Evolutionary conservation across 75 land plant genomes (phyloP).

Genomic region (Sequoiadendron giganteum): DNA sequence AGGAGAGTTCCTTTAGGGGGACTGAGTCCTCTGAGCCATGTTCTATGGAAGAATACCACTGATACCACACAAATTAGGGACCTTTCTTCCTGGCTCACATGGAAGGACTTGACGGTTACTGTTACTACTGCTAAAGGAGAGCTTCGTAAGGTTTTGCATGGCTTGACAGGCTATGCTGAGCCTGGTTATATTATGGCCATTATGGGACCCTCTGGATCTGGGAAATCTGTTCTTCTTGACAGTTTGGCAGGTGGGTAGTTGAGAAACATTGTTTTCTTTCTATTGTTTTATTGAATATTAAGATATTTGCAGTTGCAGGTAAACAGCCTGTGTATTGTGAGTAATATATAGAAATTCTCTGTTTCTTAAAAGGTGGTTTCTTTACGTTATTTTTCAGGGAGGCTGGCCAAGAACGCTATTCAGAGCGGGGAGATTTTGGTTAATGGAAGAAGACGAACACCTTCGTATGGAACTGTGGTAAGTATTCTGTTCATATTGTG

Average conservation of each 20-base stretch:
- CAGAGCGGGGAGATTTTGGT: constrained; percentile 47
- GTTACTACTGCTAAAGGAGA: constrained; percentile 26
- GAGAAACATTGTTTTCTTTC: no score
- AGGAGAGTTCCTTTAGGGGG: neutral
- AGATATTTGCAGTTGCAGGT: no score
- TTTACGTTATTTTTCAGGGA: constrained; percentile 19
- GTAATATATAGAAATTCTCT: no score
- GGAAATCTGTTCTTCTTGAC: constrained; percentile 47
- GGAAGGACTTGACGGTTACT: constrained; percentile 41
- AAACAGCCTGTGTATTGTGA: no score
- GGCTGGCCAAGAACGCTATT: constrained; percentile 32
- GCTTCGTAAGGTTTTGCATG: constrained; percentile 24
- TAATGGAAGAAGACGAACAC: constrained; percentile 45
- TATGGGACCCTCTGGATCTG: constrained; percentile 19
- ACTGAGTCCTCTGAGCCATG: neutral
- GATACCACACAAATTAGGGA: neutral
- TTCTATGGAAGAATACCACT: neutral
- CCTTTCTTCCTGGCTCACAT: constrained; percentile 23
- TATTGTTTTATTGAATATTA: no score
- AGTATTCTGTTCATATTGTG: neutral
- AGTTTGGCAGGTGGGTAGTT: constrained; percentile 35
- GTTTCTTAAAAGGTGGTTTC: no score
- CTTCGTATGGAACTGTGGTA: constrained; percentile 65
- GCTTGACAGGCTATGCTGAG: constrained; percentile 47
- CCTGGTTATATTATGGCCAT: constrained; percentile 48